phyloP scores from a whole-genome alignment of 345 rosid species.

The Heritiera littoralis region DNA sequence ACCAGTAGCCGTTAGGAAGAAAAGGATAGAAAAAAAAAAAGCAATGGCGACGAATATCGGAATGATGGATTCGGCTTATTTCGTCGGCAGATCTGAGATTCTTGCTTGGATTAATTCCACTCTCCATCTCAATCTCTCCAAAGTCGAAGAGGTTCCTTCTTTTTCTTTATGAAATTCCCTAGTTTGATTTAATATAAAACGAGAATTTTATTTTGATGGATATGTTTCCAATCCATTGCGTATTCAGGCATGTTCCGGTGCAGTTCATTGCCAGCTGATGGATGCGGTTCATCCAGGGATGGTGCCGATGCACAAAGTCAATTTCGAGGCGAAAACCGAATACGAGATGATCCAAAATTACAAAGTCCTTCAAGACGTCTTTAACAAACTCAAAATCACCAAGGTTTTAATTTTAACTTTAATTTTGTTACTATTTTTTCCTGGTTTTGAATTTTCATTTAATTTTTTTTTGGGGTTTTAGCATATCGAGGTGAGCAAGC shows the following conservation, averaged over 20 bases:
- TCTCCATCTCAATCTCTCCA: conserved; percentile 83
- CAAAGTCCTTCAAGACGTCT: conserved; percentile 94
- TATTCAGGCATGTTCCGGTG: conserved; percentile 80
- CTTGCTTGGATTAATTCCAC: conserved; percentile 91
- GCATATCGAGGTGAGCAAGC: conserved; percentile 92
- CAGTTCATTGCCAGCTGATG: conserved; percentile 95
- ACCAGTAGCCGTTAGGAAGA: conserved; percentile 37
- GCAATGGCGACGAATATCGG: conserved; percentile 83
- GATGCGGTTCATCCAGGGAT: conserved; percentile 84
- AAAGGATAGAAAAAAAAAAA: background rate
- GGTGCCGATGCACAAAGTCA: conserved; percentile 99
- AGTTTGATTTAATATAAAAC: background rate
- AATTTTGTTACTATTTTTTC: background rate
- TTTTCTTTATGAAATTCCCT: background rate
- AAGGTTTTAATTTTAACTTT: conserved; percentile 51
- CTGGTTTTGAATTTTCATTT: background rate
- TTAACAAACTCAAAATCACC: conserved; percentile 91
- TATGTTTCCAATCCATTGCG: conserved; percentile 9
- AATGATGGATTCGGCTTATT: conserved; percentile 89
- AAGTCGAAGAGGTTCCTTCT: conserved; percentile 83
- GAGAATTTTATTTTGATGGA: background rate
- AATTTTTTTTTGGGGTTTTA: conserved; percentile 22
- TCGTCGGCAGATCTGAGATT: conserved; percentile 96
- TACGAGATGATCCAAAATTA: conserved; percentile 98
- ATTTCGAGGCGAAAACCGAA: conserved; percentile 90